These are phyloP conservation scores for Lentinula edodes DNA, from an alignment of 768 basidiomycete genomes.

Conservation along the genomic window DNA sequence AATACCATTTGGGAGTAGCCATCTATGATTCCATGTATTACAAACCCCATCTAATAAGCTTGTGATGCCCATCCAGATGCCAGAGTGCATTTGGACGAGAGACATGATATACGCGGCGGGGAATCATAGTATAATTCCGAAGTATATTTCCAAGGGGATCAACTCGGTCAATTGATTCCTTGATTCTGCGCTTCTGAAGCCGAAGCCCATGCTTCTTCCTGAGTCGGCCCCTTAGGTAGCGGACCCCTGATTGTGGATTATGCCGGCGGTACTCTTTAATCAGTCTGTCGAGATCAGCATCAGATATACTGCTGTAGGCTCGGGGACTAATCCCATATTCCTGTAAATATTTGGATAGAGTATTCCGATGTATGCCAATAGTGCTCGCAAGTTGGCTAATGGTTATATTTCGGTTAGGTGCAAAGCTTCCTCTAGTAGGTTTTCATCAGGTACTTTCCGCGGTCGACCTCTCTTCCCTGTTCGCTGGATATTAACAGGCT, in stretches of 20 bases:
- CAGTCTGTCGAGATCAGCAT: slow-evolving; percentile 3
- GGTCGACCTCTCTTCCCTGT: slow-evolving; percentile 9
- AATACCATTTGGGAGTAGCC: slow-evolving; percentile 22
- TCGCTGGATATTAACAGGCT: neutral
- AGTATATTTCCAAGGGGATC: slow-evolving; percentile 18
- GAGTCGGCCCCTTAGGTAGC: slow-evolving; percentile 18
- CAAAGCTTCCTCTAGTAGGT: slow-evolving; percentile 9
- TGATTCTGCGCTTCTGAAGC: slow-evolving; percentile 15
- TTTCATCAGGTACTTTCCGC: slow-evolving; percentile 6
- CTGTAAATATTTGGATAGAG: neutral
- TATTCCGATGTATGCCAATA: neutral
- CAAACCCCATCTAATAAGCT: slow-evolving; percentile 22
- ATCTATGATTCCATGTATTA: slow-evolving; percentile 24
- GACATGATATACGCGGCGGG: slow-evolving; percentile 13
- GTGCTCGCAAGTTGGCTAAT: neutral
- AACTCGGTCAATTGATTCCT: slow-evolving; percentile 13
- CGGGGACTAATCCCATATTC: neutral
- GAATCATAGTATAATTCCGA: slow-evolving; percentile 8
- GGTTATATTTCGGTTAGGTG: slow-evolving; percentile 4
- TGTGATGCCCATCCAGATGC: slow-evolving; percentile 22
- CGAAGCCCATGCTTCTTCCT: slow-evolving; percentile 11
- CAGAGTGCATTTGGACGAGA: slow-evolving; percentile 17
- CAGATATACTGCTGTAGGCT: neutral
- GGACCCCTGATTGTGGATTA: slow-evolving; percentile 17
- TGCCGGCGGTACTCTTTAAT: slow-evolving; percentile 7